Evolutionary conservation across 176 grass and related monocot species (phyloP), one percentile per base, ranked within the genome.

Genomic region (Musa acuminata): DNA sequence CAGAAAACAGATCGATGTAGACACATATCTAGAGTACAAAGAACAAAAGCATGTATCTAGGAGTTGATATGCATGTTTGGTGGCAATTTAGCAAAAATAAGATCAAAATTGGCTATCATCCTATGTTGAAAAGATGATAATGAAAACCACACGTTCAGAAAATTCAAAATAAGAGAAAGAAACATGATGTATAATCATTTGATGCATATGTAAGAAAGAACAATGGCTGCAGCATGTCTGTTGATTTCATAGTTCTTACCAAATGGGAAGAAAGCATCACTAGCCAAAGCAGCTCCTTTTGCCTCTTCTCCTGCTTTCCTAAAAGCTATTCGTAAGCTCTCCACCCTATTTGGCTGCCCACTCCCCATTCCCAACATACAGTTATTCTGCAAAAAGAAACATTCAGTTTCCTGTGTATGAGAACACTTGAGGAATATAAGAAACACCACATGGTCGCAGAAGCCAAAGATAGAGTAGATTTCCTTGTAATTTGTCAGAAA

Each of bases 321-420:
- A 75, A 98, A 93, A 29, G 95, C 95, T 55, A 98, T 85, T n/a
- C 95, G 82, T 62, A 93, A 76, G 76, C 87, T 91, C 75, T 98
- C 95, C 58, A 75, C 52, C 67, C 95, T 82, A 64, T 93, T 98
- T 3, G 95, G 95, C 51, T 98, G 95, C 1, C 90, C 95, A 52
- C 95, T 93, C 2, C 95, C 90, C 95, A 98, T 98, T 73, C 95
- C 95, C 57, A 98, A 24, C 90, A 98, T 98, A 82, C 95, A 91
- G 20, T 94, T 94, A 67, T 93, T 82, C 90, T 98, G 72, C 67
- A 74, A 12, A 2, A 7, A 62, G 60, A 62, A 2, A 60, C 25
- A 25, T 17, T 23, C 63, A 65, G 26, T 3, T 26, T 27, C 11
- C 6, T 21, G 24, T 24, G 17, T 57, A 64, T 12, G 20, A n/a